A percentile compares a stretch with the other conserved stretches of the same genome.
phyloP scores from a whole-genome alignment of 345 rosid species.

The Eucalyptus pumila region DNA sequence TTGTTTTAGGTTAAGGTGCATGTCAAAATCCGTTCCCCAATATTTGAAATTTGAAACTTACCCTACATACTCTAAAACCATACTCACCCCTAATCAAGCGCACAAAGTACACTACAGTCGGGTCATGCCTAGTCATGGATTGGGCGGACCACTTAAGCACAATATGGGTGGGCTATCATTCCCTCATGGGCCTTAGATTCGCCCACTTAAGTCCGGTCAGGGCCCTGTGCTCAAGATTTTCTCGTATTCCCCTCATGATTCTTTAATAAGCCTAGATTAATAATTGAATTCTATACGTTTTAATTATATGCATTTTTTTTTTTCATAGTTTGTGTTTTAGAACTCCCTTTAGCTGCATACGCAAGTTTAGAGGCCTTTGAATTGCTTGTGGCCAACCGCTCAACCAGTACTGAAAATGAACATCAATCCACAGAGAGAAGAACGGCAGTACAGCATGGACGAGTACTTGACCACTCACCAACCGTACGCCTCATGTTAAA shows the following conservation, averaged over 20 bases:
- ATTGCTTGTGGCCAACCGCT: neutral
- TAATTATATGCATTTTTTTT: neutral
- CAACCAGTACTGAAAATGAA: neutral
- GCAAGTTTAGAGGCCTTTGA: neutral
- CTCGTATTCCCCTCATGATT: neutral
- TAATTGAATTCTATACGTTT: neutral
- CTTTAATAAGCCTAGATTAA: neutral
- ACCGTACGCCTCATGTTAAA: constrained; percentile 9
- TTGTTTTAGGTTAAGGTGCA: neutral
- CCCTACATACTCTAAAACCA: neutral
- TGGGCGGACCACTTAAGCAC: neutral
- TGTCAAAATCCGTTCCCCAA: no score
- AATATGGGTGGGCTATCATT: neutral
- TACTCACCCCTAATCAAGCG: neutral
- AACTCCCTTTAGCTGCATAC: neutral
- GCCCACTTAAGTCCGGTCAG: neutral
- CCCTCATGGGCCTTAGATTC: neutral
- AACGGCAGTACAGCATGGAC: neutral
- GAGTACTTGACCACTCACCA: constrained; percentile 9
- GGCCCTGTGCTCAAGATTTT: neutral
- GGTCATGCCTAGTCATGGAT: neutral
- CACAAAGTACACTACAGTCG: neutral
- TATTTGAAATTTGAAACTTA: no score
- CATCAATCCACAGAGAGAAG: neutral
- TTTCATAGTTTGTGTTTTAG: neutral